A percentile compares a stretch with the other conserved stretches of the same genome.
phyloP scores from a whole-genome alignment of 2,329 filamentous ascomycete species.

The Trichoderma koningii region DNA sequence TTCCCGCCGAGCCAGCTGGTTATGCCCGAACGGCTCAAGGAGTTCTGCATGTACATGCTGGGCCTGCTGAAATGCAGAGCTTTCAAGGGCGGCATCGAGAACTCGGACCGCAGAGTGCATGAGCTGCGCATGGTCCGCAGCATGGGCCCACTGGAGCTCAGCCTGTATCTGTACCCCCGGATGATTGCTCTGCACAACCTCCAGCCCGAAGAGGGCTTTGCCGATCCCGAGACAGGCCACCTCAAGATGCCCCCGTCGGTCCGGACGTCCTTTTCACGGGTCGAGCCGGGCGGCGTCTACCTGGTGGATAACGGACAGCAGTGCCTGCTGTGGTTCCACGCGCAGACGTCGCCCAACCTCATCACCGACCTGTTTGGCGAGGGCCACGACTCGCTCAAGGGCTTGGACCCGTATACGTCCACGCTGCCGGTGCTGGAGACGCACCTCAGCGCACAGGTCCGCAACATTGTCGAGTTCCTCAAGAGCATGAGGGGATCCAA shows the following conservation, averaged over 20 bases:
- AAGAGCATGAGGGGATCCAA: slow-evolving; percentile 80
- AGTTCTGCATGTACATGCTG: slow-evolving; percentile 95
- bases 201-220: slow-evolving; percentile 82
- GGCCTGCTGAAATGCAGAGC: slow-evolving; percentile 86
- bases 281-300: slow-evolving; percentile 93
- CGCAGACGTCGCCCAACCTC: slow-evolving; percentile 88
- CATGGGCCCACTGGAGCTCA: slow-evolving; percentile 83
- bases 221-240: slow-evolving; percentile 82
- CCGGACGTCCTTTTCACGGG: slow-evolving; percentile 80
- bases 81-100: slow-evolving; percentile 90
- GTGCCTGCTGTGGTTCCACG: slow-evolving; percentile 88
- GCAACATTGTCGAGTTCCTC: slow-evolving; percentile 89
- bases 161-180: slow-evolving; percentile 90
- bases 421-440: slow-evolving; percentile 83
- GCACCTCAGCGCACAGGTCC: slow-evolving; percentile 89
- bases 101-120: slow-evolving; percentile 85
- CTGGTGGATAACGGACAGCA: slow-evolving; percentile 94
- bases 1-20: slow-evolving; percentile 92
- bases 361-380: slow-evolving; percentile 87
- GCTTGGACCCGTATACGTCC: slow-evolving; percentile 78
- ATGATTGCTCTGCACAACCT: slow-evolving; percentile 93
- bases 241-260: slow-evolving; percentile 79
- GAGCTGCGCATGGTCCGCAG: slow-evolving; percentile 87
- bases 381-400: slow-evolving; percentile 67
- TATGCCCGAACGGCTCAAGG: slow-evolving; percentile 92